These are phyloP conservation scores for Russula foetens DNA, from an alignment of 768 basidiomycete species.

Conservation along the genomic window DNA sequence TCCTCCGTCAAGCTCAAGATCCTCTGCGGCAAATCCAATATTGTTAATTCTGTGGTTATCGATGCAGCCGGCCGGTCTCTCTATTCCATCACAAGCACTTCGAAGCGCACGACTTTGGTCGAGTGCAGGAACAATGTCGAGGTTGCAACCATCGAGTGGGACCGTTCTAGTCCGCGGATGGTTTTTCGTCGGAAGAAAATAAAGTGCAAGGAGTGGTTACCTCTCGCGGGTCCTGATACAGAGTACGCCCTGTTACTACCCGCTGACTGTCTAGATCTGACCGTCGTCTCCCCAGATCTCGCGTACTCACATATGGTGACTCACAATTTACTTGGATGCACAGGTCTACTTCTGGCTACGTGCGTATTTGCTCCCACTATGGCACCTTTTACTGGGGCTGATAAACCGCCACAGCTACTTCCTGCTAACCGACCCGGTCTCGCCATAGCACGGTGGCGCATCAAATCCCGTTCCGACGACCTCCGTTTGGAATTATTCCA, in stretches of 20 bases:
- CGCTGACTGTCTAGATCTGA: not conserved
- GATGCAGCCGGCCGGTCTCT: not conserved
- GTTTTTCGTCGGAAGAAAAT: constrained; percentile 7
- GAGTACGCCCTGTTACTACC: not conserved
- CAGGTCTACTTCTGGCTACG: not conserved
- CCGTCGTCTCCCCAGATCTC: not conserved
- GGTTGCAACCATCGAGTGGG: constrained; percentile 12
- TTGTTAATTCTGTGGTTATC: not conserved
- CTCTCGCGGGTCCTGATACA: constrained; percentile 9
- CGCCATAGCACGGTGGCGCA: constrained; percentile 10
- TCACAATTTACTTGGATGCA: constrained; percentile 4
- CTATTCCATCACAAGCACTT: not conserved
- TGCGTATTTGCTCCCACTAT: not conserved
- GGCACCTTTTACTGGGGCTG: not conserved
- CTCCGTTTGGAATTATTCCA: constrained; percentile 9
- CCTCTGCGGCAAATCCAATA: not conserved
- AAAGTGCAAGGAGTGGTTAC: constrained; percentile 13
- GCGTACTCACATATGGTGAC: constrained; percentile 3
- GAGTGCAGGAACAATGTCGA: not conserved
- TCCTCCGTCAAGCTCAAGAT: constrained; percentile 9
- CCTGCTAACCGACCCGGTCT: constrained; percentile 11
- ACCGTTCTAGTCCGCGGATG: constrained; percentile 9
- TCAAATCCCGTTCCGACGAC: not conserved
- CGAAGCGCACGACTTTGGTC: constrained; percentile 1
- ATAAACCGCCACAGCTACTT: not conserved